A percentile compares a stretch with the other conserved stretches of the same genome.
These are phyloP conservation scores for Blastobotrys muscicola DNA, from an alignment of 805 yeast genomes.

Conservation along the genomic window DNA sequence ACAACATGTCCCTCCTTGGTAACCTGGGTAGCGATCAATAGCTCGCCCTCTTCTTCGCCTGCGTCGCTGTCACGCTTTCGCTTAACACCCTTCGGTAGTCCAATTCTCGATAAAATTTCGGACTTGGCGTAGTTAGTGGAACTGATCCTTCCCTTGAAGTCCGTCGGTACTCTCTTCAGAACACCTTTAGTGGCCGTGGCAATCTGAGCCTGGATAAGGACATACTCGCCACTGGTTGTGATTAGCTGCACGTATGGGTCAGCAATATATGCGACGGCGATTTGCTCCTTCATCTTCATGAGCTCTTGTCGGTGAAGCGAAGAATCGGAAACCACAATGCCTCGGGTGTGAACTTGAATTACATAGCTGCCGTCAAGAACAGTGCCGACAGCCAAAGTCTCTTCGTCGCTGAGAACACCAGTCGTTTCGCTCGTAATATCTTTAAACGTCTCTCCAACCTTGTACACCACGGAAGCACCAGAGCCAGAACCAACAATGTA, in stretches of 20 bases:
- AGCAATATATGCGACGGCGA: too few relatives aligned
- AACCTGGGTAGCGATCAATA: background rate
- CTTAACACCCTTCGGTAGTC: conserved; percentile 3
- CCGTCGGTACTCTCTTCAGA: too few relatives aligned
- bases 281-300: too few relatives aligned
- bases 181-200: too few relatives aligned
- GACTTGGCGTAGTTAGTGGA: background rate
- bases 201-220: background rate
- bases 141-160: background rate
- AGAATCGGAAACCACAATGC: conserved; percentile 43
- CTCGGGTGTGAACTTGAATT: conserved; percentile 64
- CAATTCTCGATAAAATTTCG: background rate
- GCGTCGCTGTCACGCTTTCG: conserved; percentile 7
- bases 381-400: conserved; percentile 60
- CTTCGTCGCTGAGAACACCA: conserved; percentile 52
- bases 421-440: conserved; percentile 39
- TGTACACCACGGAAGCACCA: conserved; percentile 45
- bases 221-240: background rate
- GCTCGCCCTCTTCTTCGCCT: conserved; percentile 27
- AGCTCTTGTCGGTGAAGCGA: conserved; percentile 3
- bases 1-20: conserved; percentile 13
- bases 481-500: conserved; percentile 36
- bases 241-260: conserved; percentile 10
- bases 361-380: conserved; percentile 46
- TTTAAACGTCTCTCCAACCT: conserved; percentile 36